Evolutionary conservation across 1,139 yeast species (phyloP).

Genomic region (Candida neerlandica): DNA sequence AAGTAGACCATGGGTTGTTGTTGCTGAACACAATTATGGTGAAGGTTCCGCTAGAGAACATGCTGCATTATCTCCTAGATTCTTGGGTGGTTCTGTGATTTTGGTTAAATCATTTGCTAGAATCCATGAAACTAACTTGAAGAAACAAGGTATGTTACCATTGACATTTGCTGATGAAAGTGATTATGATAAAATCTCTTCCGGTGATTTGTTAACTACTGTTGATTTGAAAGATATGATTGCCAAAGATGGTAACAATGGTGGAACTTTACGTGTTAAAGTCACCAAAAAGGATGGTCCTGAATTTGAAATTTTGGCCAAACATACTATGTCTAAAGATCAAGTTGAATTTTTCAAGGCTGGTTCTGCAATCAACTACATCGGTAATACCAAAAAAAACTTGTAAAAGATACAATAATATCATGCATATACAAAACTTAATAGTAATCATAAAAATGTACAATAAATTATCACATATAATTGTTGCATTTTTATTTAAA

Average conservation of each 20-base stretch:
- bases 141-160: conserved; percentile 96
- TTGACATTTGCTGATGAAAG: conserved; percentile 85
- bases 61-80: conserved; percentile 95
- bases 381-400: conserved; percentile 55
- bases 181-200: conserved; percentile 78
- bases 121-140: conserved; percentile 80
- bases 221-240: conserved; percentile 77
- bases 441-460: neutral
- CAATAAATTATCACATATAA: neutral
- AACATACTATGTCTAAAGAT: conserved; percentile 96
- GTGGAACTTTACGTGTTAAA: conserved; percentile 71
- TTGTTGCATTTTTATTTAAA: neutral
- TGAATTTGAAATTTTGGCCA: conserved; percentile 67
- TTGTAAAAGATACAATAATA: neutral
- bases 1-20: conserved; percentile 85
- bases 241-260: conserved; percentile 80
- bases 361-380: conserved; percentile 93
- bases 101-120: conserved; percentile 96
- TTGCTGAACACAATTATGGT: conserved; percentile 97
- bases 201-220: conserved; percentile 82
- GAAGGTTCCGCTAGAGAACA: conserved; percentile 99
- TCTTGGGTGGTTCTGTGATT: conserved; percentile 86
- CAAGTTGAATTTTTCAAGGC: conserved; percentile 96
- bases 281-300: conserved; percentile 80
- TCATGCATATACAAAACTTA: neutral